These are phyloP conservation scores for Cucurbita pepo DNA, from an alignment of 306 rosid genomes.

Conservation along the genomic window DNA sequence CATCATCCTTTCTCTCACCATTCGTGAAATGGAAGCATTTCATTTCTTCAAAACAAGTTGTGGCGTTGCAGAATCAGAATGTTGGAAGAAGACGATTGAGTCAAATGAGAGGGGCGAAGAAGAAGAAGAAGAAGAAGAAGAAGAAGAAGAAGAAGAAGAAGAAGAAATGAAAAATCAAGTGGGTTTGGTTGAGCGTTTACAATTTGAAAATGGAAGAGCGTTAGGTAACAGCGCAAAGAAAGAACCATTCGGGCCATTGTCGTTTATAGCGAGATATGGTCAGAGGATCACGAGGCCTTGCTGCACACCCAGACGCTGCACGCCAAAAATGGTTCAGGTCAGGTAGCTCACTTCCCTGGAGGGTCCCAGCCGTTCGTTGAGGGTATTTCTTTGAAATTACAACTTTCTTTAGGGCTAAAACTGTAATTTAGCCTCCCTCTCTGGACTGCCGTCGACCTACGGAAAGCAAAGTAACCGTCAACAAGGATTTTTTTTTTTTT, in stretches of 20 bases:
- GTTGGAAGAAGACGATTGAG: not conserved
- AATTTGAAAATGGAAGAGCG: not conserved
- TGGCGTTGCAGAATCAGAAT: not conserved
- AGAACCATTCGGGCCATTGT: not conserved
- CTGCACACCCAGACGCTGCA: not conserved
- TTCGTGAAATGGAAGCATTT: constrained; percentile 81
- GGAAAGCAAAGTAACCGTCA: not conserved
- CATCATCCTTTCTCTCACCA: constrained; percentile 35
- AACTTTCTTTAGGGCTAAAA: not conserved
- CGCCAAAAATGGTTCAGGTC: not conserved
- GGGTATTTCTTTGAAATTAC: not conserved
- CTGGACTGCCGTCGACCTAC: not conserved
- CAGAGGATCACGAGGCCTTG: constrained; percentile 18
- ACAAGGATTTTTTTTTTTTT: too few relatives aligned
- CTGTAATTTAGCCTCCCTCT: not conserved
- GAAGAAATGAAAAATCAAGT: not conserved
- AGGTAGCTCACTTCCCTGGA: not conserved
- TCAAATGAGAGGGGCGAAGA: constrained; percentile 4
- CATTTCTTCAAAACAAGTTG: constrained; percentile 13
- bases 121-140: not conserved
- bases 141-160: not conserved
- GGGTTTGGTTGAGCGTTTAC: not conserved
- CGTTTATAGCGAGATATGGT: not conserved
- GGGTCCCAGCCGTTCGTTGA: not conserved
- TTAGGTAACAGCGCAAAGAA: not conserved